Conservation (phyloP, 2,329 filamentous ascomycete genomes). For the Chalara sp. region DNA sequence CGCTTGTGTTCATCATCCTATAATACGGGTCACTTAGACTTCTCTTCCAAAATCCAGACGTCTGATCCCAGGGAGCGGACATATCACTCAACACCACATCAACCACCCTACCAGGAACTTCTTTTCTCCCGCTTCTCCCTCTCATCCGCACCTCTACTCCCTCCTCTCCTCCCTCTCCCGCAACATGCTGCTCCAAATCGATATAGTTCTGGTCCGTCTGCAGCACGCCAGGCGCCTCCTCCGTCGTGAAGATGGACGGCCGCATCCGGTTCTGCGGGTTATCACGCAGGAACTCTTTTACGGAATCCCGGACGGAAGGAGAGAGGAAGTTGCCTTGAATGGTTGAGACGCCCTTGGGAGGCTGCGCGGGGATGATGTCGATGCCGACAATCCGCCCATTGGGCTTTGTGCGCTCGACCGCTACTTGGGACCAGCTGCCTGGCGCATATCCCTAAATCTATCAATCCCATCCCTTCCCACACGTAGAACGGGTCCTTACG, state of each 20-base stretch:
- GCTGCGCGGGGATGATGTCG: conserved; percentile 87
- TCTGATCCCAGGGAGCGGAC: conserved; percentile 68
- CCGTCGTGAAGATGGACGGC: conserved; percentile 17
- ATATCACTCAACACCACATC: conserved; percentile 98
- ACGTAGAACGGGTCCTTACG: conserved; percentile 39
- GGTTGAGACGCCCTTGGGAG: conserved; percentile 83
- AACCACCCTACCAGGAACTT: conserved; percentile 53
- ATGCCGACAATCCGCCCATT: conserved; percentile 80
- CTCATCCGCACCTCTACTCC: not conserved
- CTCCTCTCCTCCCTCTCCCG: not conserved
- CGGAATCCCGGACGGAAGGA: conserved; percentile 63
- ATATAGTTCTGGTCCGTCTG: conserved; percentile 51
- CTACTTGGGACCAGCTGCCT: conserved; percentile 72
- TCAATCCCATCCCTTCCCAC: not conserved
- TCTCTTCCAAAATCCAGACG: conserved; percentile 70
- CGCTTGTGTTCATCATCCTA: conserved; percentile 99
- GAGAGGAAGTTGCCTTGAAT: conserved; percentile 93
- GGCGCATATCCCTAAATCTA: conserved; percentile 63
- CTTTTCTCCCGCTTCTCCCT: conserved; percentile 27
- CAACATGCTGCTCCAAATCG: conserved; percentile 51
- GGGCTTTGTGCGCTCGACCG: conserved; percentile 69
- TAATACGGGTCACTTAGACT: conserved; percentile 91
- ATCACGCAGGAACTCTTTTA: conserved; percentile 68
- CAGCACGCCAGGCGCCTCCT: conserved; percentile 7
- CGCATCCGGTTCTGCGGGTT: conserved; percentile 47